Conservation (phyloP, 164 flowering plant species). For the Tetrastigma voinierianum region DNA sequence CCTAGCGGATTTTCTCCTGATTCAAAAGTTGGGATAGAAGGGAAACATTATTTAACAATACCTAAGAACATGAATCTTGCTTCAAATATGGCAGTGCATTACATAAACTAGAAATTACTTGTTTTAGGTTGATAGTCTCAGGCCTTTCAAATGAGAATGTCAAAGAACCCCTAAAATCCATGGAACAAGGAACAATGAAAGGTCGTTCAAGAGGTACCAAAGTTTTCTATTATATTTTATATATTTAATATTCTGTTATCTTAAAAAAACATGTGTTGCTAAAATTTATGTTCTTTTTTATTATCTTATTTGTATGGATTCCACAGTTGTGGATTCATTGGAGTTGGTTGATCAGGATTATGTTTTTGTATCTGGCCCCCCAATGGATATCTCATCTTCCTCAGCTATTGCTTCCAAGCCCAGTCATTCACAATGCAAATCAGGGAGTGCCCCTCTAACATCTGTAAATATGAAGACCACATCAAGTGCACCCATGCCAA, state of each 20-base stretch:
- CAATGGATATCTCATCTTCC: conserved; percentile 56
- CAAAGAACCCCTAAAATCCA: conserved; percentile 26
- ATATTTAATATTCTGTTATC: conserved; percentile 1
- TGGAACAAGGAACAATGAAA: conserved; percentile 35
- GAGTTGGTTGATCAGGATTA: conserved; percentile 88
- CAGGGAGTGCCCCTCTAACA: conserved; percentile 32
- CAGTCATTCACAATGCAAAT: conserved; percentile 38
- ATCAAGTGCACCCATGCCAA: conserved; percentile 71
- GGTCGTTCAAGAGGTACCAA: conserved; percentile 52
- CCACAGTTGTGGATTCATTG: conserved; percentile 63
- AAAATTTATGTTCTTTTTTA: conserved; percentile 3
- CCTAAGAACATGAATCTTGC: conserved; percentile 30
- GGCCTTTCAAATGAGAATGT: conserved; percentile 32
- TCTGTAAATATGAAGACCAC: conserved; percentile 23
- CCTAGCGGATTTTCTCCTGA: conserved; percentile 53
- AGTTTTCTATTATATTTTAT: conserved; percentile 7
- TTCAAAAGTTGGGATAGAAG: conserved; percentile 32
- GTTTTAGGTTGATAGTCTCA: conserved; percentile 25
- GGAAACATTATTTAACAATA: conserved; percentile 26
- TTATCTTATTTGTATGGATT: conserved; percentile 18
- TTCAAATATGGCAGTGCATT: conserved; percentile 29
- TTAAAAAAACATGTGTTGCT: neutral
- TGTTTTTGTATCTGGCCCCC: conserved; percentile 87
- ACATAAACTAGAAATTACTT: conserved; percentile 32
- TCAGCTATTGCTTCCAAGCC: conserved; percentile 49